Percentiles rank a stretch among this genome's conserved stretches.
phyloP scores from a whole-genome alignment of 2,329 filamentous ascomycete species.

The Pseudocercospora pini-densiflorae region DNA sequence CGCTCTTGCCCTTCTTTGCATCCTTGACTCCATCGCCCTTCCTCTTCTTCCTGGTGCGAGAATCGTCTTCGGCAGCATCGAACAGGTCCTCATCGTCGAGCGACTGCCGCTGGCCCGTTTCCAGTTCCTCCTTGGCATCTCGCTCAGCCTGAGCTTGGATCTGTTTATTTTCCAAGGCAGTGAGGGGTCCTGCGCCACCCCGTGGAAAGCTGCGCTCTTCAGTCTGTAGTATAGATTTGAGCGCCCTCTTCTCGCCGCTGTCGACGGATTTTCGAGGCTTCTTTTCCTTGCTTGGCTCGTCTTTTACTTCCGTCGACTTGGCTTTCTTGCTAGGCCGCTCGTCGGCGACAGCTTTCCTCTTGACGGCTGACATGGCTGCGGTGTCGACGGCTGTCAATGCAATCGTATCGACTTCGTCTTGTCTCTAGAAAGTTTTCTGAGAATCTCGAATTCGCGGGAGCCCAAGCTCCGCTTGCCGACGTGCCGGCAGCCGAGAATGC shows the following conservation, averaged over 20 bases:
- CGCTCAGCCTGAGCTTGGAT: conserved; percentile 91
- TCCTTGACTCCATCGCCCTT: conserved; percentile 46
- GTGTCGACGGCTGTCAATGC: background rate
- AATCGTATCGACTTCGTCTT: background rate
- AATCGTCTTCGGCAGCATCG: conserved; percentile 42
- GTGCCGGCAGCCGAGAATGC: background rate
- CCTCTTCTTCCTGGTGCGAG: conserved; percentile 52
- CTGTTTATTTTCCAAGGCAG: conserved; percentile 93
- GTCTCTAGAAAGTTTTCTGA: background rate
- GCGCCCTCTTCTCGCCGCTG: conserved; percentile 32
- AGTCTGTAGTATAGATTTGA: conserved; percentile 62
- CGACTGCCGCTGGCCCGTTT: conserved; percentile 64
- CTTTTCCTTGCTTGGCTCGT: conserved; percentile 20
- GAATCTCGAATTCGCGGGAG: background rate
- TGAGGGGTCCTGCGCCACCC: conserved; percentile 88
- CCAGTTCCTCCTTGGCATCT: conserved; percentile 88
- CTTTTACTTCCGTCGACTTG: conserved; percentile 35
- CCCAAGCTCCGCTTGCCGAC: background rate
- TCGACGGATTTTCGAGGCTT: conserved; percentile 30
- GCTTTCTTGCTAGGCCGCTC: conserved; percentile 43
- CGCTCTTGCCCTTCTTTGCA: conserved; percentile 49
- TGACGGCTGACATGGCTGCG: conserved; percentile 49
- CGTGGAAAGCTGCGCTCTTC: conserved; percentile 92
- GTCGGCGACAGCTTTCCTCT: conserved; percentile 50
- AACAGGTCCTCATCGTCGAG: conserved; percentile 57